Percentiles rank a stretch among this genome's conserved stretches.
Evolutionary conservation across 2,329 filamentous ascomycete genomes (phyloP).

Genomic region (Fusarium citri): DNA sequence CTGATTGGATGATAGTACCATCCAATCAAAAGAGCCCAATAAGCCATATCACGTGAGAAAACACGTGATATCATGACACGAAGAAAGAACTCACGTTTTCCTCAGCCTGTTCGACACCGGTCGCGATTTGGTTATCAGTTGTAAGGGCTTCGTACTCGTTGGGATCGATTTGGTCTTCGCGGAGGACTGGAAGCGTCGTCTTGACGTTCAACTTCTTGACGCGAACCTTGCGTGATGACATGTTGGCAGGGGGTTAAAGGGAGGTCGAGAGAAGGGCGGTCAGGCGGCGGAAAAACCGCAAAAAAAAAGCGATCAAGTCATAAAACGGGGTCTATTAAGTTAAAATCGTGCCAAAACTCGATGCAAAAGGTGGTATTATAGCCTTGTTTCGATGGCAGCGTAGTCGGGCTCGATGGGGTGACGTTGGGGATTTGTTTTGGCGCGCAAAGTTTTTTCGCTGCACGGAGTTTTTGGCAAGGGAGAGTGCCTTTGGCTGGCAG

Average conservation of each 20-base stretch:
- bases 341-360: conserved; percentile 60
- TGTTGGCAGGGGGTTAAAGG: conserved; percentile 59
- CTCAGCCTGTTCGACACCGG: conserved; percentile 95
- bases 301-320: conserved; percentile 74
- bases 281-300: conserved; percentile 67
- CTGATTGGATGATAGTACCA: conserved; percentile 29
- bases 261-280: conserved; percentile 53
- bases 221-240: conserved; percentile 77
- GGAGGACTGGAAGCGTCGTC: conserved; percentile 85
- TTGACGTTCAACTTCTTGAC: conserved; percentile 94
- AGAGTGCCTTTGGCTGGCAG: conserved; percentile 32
- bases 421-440: conserved; percentile 66
- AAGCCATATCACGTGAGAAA: conserved; percentile 56
- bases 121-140: conserved; percentile 87
- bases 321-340: conserved; percentile 68
- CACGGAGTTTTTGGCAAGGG: conserved; percentile 49
- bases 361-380: conserved; percentile 65
- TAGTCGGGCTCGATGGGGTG: conserved; percentile 62
- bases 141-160: conserved; percentile 87
- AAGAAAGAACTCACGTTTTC: conserved; percentile 83
- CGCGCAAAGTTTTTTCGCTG: conserved; percentile 66
- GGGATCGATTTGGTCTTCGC: conserved; percentile 90
- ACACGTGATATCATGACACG: conserved; percentile 62
- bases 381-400: conserved; percentile 66
- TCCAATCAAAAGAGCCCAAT: conserved; percentile 5